Base-by-base conservation (phyloP, 441 rosid species). In the Gossypium laxum region DNA sequence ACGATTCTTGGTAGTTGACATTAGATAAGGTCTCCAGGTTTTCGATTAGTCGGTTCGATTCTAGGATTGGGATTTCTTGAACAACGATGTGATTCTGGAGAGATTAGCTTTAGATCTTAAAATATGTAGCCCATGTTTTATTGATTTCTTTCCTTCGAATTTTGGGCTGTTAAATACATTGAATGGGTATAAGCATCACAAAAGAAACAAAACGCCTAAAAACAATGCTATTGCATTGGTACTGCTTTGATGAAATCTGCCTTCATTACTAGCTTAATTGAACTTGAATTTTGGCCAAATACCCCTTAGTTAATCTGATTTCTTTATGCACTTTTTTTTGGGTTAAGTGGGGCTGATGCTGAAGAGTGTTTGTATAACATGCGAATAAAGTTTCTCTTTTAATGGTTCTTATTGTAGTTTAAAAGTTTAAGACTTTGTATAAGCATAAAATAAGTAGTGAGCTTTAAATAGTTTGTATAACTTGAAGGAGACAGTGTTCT, bases 211-310 rank as follows among this genome's bases (percentile, higher is more conserved):
- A 10, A 10, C 10, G 48, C 26, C 18, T 2, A 32, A 61, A 47
- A 38, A 34, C 67, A 34, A 61, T 17, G 66, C 11, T 15, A 34
- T 47, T 45, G 55, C n/a, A 11, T 28, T 21, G 34, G 17, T 64
- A 12, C 11, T 64, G 18, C 69, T 22, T 65, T 19, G 69, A 65
- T 65, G 69, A 30, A 34, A 22, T 65, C n/a, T 43, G 34, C 19
- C 54, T 43, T 64, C 55, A 45, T 22, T 45, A 43, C 51, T 45
- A 19, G 4, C 12, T 14, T 24, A 3, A 24, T 14, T 47, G 34
- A 22, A 45, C n/a, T 45, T 47, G 69, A 15, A n/a, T 1, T 65
- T 47, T n/a, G 56, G 14, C 56, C 55, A 12, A 22, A 6, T 45
- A 22, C n/a, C 30, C 21, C 41, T 47, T 28, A 17, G 56, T 47